Base-by-base conservation (phyloP, 768 basidiomycete genomes). In the Nevesoporus exiguus region DNA sequence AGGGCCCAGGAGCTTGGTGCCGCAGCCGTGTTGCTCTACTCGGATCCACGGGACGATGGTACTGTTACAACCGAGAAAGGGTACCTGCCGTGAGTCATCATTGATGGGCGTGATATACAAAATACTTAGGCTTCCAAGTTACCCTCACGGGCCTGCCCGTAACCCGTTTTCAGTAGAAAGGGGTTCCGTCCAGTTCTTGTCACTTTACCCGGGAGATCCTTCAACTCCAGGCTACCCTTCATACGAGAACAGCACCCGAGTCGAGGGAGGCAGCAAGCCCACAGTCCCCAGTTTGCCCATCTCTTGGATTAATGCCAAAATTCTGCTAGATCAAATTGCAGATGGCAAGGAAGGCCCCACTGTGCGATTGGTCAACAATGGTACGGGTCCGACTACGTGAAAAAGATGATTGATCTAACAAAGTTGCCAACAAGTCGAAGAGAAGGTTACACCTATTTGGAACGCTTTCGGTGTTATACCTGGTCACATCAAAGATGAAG, bases 171-270 rank as follows among this genome's bases (percentile, higher is more conserved):
- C 88, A 17, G 85, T 98, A 13, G 84, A 98, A 68, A 82, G 95
- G 49, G 95, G 95, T 39, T 88, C 86, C 40, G 92, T 91, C 2
- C 84, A 86, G 61, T 91, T 78, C 66, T 67, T 91, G 43, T 81
- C 80, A 15, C 65, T 74, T 3, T 89, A 87, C 61, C 83, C 84
- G 17, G 85, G 86, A 22, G 88, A 91, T 64, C 91, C 93, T 3
- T 85, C 88, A 0, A 98, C 96, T 3, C 94, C 95, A 7, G 90
- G 88, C 10, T 80, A 83, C 57, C 95, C 96, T 45, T 77, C 95
- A 1, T 98, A 98, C 69, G 80, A 84, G 66, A 84, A 93, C 63
- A 82, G 83, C 36, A 85, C 87, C 13, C 80, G 89, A 44, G 73
- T 71, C 25, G 80, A 80, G 34, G 80, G 76, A 22, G 72, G 69